These are phyloP conservation scores for Psilocybe tampanensis DNA, from an alignment of 768 basidiomycete species.

Conservation along the genomic window DNA sequence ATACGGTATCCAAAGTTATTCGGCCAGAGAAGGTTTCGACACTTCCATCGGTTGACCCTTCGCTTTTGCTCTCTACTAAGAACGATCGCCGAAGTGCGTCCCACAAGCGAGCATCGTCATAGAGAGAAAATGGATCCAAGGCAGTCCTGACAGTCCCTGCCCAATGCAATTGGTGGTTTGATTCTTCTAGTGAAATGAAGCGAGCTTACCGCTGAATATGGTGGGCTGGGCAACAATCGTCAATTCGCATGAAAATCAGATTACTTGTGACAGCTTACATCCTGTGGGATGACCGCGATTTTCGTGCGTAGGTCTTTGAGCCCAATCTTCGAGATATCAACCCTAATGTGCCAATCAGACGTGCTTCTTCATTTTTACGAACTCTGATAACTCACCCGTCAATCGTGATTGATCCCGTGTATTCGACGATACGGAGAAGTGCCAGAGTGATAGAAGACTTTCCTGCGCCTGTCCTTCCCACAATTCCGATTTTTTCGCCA, in stretches of 20 bases:
- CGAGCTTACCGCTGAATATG: conserved; percentile 51
- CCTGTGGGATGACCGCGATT: conserved; percentile 70
- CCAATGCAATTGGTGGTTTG: conserved; percentile 33
- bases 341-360: conserved; percentile 26
- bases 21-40: conserved; percentile 18
- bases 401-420: conserved; percentile 62
- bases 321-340: conserved; percentile 72
- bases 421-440: conserved; percentile 71
- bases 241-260: not conserved
- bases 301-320: conserved; percentile 61
- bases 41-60: conserved; percentile 53
- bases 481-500: conserved; percentile 80
- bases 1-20: conserved; percentile 71
- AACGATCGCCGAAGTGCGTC: conserved; percentile 70
- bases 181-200: not conserved
- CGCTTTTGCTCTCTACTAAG: conserved; percentile 32
- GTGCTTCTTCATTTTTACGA: not conserved
- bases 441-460: conserved; percentile 67
- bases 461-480: conserved; percentile 64
- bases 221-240: conserved; percentile 39
- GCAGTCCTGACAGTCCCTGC: conserved; percentile 59
- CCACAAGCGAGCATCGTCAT: conserved; percentile 67
- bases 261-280: conserved; percentile 24
- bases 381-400: conserved; percentile 48
- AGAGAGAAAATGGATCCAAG: conserved; percentile 61